Evolutionary conservation across 805 yeast species (phyloP), one percentile per base, ranked within the genome.

Genomic region (Kodamaea neixiangensis): DNA sequence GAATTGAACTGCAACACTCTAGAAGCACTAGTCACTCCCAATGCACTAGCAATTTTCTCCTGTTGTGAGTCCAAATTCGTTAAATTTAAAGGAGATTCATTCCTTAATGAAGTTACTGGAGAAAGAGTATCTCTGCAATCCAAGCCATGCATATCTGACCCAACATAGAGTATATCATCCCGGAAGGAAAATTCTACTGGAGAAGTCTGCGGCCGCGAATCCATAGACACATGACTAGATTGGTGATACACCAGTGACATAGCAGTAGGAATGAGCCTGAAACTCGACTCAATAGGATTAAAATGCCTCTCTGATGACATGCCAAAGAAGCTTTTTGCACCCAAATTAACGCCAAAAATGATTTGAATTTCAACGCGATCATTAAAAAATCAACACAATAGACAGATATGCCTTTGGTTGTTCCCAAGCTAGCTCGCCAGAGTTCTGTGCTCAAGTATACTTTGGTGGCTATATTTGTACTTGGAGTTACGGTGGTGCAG

Each of bases 31-130:
- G 60, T 63, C 47, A 79, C 71, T 2, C 81, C 79, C 33, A 82
- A 63, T 0, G 85, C 85, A 29, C 69, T 73, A 1, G 85, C 83
- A 13, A 82, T 76, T 15, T 64, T 62, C 5, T 66, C 71, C 41
- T 72, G 64, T 44, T 73, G 76, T 11, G 19, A 21, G 43, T 37
- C 47, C 22, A 19, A 22, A 15, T 18, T n/a, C 18, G 31, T 9
- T 31, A 14, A 6, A 17, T 17, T 33, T n/a, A n/a, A n/a, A n/a
- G 42, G 37, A 9, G 49, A 35, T 1, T 21, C 17, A 15, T 13
- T 3, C 11, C 13, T 25, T 13, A 25, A 25, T 4, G 31, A 25
- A 7, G 7, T 25, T 7, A 5, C 31, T 5, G 31, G 31, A 25
- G 10, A 25, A 5, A 25, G 31, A 10, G 31, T 25, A 25, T 25